Conservation (phyloP, 2,329 filamentous ascomycete species). For the Aspergillus tamarii region DNA sequence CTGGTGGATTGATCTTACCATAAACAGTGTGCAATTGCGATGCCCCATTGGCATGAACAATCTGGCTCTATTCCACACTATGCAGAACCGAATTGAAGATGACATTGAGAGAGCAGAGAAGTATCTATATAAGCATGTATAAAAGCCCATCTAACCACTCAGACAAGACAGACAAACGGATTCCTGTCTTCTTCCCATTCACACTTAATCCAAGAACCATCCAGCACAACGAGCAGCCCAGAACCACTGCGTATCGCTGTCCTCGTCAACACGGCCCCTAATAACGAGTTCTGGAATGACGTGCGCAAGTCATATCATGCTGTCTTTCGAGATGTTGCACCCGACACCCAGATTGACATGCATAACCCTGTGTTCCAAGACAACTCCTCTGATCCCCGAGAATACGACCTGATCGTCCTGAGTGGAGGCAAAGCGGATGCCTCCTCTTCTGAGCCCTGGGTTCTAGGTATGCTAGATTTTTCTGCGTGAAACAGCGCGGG, state of each 20-base stretch:
- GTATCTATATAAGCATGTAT: no score
- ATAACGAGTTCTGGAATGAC: constrained; percentile 15
- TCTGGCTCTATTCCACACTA: no score
- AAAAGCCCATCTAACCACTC: no score
- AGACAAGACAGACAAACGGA: background rate
- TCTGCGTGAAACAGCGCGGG: constrained; percentile 35
- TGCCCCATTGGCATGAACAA: no score
- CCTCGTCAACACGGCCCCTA: constrained; percentile 12
- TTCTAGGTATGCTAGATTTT: constrained; percentile 49
- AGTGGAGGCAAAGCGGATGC: constrained; percentile 46
- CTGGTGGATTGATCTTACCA: no score
- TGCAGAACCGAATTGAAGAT: no score
- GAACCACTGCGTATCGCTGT: constrained; percentile 5
- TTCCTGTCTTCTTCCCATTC: background rate
- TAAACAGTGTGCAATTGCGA: no score
- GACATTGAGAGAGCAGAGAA: no score
- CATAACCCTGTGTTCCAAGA: constrained; percentile 30
- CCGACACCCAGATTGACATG: constrained; percentile 22
- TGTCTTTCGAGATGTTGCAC: constrained; percentile 3
- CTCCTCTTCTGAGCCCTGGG: constrained; percentile 45
- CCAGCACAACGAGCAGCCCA: background rate
- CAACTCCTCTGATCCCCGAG: constrained; percentile 38
- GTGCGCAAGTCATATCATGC: constrained; percentile 7
- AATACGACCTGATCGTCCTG: constrained; percentile 49
- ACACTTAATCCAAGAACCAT: background rate